Evolutionary conservation across 306 rosid species (phyloP).

Genomic region (Ormosia semicastrata): DNA sequence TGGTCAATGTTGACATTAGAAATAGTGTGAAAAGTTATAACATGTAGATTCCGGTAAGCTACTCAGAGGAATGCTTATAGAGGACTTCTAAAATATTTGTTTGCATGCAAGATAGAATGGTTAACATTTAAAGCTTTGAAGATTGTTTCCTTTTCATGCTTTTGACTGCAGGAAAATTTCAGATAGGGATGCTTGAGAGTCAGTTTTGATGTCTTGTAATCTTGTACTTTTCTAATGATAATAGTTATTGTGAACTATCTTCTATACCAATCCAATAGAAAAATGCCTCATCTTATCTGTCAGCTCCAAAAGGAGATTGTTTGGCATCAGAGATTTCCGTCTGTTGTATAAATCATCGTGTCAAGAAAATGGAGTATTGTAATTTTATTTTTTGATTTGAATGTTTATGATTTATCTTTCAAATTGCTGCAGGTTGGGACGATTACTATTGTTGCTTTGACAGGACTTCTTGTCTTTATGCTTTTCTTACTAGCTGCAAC

Average conservation of each 20-base stretch:
- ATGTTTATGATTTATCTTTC: not conserved
- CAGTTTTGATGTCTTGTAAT: not conserved
- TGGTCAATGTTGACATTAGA: not conserved
- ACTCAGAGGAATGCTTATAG: not conserved
- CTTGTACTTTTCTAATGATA: not conserved
- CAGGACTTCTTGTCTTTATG: conserved; percentile 72
- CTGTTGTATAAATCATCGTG: not conserved
- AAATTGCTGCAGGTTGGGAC: conserved; percentile 74
- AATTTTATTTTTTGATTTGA: not conserved
- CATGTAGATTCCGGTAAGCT: not conserved
- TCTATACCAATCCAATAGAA: not conserved
- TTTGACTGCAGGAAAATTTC: not conserved
- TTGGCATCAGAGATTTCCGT: not conserved
- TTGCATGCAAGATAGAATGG: not conserved
- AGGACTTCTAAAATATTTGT: not conserved
- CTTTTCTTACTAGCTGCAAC: conserved; percentile 79
- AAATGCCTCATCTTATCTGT: not conserved
- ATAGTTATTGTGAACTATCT: not conserved
- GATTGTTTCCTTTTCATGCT: not conserved
- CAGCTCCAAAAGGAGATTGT: not conserved
- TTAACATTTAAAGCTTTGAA: not conserved
- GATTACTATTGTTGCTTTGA: conserved; percentile 55
- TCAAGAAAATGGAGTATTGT: not conserved
- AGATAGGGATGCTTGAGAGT: not conserved
- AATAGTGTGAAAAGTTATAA: not conserved